phyloP scores from a whole-genome alignment of 306 rosid genomes.

The Neltuma alba region DNA sequence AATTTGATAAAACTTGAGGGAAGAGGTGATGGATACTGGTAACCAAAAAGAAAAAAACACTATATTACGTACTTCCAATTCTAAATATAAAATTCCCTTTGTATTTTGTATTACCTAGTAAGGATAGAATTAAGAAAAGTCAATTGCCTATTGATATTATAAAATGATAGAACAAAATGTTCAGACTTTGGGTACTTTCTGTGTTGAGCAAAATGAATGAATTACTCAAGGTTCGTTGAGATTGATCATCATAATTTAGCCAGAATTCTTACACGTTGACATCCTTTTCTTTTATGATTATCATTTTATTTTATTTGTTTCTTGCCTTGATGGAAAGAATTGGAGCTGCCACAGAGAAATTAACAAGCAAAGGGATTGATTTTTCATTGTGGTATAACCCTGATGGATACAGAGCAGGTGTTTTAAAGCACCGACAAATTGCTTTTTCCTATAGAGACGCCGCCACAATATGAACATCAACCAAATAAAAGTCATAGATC shows the following conservation, averaged over 20 bases:
- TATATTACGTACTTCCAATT: too few relatives aligned
- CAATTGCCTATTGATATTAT: too few relatives aligned
- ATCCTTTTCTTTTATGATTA: neutral
- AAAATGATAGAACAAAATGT: too few relatives aligned
- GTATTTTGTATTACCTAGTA: too few relatives aligned
- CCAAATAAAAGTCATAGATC: constrained; percentile 1
- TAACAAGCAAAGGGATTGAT: constrained; percentile 68
- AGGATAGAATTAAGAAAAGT: too few relatives aligned
- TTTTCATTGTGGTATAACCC: constrained; percentile 94
- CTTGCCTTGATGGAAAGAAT: constrained; percentile 52
- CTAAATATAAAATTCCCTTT: too few relatives aligned
- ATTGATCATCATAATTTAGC: neutral
- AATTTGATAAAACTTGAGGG: too few relatives aligned
- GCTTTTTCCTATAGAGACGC: constrained; percentile 5
- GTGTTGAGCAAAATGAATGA: neutral
- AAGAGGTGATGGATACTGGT: too few relatives aligned
- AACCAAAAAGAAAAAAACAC: too few relatives aligned
- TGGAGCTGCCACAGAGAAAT: constrained; percentile 81
- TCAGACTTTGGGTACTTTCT: too few relatives aligned
- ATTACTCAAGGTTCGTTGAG: neutral
- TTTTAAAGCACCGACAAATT: constrained; percentile 47
- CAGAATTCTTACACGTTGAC: neutral
- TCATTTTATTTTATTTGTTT: too few relatives aligned
- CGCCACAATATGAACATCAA: constrained; percentile 15
- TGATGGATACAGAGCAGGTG: constrained; percentile 67